Conservation (phyloP, 192 early-diverging fungal species). For the Backusella circina region DNA sequence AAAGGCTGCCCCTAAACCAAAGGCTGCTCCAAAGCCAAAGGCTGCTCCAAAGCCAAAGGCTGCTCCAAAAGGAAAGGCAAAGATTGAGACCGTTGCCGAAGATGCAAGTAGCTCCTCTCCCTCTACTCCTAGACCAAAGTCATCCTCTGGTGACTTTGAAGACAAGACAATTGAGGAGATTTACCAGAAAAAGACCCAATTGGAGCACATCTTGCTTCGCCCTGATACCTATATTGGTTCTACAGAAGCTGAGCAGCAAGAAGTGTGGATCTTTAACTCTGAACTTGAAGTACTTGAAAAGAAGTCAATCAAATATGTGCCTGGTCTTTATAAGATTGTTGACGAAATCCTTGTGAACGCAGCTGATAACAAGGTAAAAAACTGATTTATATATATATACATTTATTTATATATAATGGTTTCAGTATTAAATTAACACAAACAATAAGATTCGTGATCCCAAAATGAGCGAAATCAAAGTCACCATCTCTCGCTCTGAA, state of each 20-base stretch:
- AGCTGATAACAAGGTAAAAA: conserved; percentile 82
- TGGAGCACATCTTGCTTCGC: conserved; percentile 93
- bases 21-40: background rate
- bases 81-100: background rate
- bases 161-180: conserved; percentile 71
- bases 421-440: too few relatives aligned
- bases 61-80: background rate
- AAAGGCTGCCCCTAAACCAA: background rate
- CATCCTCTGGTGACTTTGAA: background rate
- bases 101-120: background rate
- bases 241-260: conserved; percentile 70
- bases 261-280: conserved; percentile 86
- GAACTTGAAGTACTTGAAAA: conserved; percentile 56
- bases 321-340: conserved; percentile 96
- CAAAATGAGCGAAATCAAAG: conserved; percentile 80
- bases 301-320: conserved; percentile 71
- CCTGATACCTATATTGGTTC: conserved; percentile 98
- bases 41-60: background rate
- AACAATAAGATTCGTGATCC: conserved; percentile 71
- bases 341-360: conserved; percentile 99
- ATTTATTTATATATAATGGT: too few relatives aligned
- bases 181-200: conserved; percentile 92
- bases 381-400: too few relatives aligned
- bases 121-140: background rate
- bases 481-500: conserved; percentile 79